A percentile compares a stretch with the other conserved stretches of the same genome.
Conservation (phyloP, 768 basidiomycete species). For the Amanita subjunquillea region DNA sequence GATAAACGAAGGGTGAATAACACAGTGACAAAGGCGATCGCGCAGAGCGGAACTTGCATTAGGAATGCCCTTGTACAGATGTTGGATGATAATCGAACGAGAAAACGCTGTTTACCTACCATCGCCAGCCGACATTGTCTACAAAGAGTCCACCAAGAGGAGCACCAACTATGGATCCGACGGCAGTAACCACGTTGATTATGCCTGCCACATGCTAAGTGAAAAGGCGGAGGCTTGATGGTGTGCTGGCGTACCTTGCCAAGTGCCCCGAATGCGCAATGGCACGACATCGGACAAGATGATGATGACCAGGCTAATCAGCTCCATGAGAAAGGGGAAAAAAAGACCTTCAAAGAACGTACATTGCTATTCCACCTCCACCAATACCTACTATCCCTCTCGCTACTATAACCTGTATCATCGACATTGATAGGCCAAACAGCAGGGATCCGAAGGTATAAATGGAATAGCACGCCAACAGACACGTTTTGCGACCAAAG, state of each 20-base stretch:
- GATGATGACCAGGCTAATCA: constrained; percentile 44
- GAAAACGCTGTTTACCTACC: constrained; percentile 21
- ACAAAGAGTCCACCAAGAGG: constrained; percentile 54
- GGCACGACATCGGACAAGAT: constrained; percentile 59
- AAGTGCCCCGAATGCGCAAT: constrained; percentile 50
- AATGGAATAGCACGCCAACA: constrained; percentile 42
- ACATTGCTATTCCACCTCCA: constrained; percentile 57
- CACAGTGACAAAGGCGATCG: constrained; percentile 44
- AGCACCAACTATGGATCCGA: constrained; percentile 49
- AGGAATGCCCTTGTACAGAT: constrained; percentile 38
- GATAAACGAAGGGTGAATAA: constrained; percentile 44
- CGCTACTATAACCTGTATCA: constrained; percentile 42
- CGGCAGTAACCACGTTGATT: constrained; percentile 48
- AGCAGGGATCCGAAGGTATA: constrained; percentile 44
- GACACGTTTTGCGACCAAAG: constrained; percentile 48
- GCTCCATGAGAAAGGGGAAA: not conserved
- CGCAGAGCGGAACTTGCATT: constrained; percentile 45
- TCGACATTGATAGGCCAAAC: constrained; percentile 42
- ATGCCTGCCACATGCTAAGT: constrained; percentile 25
- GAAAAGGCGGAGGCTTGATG: not conserved
- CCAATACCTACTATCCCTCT: constrained; percentile 50
- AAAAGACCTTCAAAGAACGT: constrained; percentile 11
- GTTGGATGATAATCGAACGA: not conserved
- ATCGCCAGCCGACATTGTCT: constrained; percentile 61
- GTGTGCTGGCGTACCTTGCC: constrained; percentile 42